Evolutionary conservation across 495 filamentous ascomycete genomes (phyloP).

Genomic region (Penicilliopsis zonata): DNA sequence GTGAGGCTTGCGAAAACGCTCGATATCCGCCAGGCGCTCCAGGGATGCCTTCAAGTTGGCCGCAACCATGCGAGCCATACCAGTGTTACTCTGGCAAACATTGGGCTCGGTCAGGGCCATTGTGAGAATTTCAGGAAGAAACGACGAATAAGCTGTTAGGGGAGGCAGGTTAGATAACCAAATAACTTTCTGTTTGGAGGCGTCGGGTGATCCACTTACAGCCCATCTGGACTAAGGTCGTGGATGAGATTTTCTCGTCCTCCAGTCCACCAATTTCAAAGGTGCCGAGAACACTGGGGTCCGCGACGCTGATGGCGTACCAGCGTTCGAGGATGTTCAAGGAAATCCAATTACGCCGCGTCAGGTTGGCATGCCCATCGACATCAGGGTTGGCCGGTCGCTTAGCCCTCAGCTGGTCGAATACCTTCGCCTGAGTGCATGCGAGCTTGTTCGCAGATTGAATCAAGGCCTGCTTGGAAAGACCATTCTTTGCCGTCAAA

Average conservation of each 20-base stretch:
- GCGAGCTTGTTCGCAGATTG: constrained; percentile 29
- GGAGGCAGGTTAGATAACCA: too few species aligned
- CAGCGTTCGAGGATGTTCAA: constrained; percentile 64
- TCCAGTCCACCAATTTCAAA: constrained; percentile 40
- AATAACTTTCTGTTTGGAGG: too few species aligned
- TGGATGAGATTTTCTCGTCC: constrained; percentile 53
- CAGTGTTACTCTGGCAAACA: constrained; percentile 29
- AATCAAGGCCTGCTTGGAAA: constrained; percentile 30
- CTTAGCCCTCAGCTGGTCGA: constrained; percentile 25
- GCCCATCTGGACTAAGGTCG: constrained; percentile 49
- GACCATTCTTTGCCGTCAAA: constrained; percentile 27
- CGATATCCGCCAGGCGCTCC: constrained; percentile 26
- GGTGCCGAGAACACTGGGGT: constrained; percentile 45
- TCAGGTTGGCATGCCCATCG: constrained; percentile 61
- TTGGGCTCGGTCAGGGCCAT: constrained; percentile 23
- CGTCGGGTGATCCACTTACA: constrained; percentile 45
- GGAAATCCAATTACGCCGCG: constrained; percentile 62
- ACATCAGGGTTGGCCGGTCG: constrained; percentile 34
- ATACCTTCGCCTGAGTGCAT: constrained; percentile 28
- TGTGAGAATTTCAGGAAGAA: constrained; percentile 28
- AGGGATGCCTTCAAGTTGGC: constrained; percentile 26
- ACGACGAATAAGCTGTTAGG: constrained; percentile 36
- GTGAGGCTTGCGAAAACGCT: constrained; percentile 22
- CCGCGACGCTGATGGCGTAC: constrained; percentile 58
- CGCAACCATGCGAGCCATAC: constrained; percentile 25